phyloP scores from a whole-genome alignment of 345 rosid genomes.

The Rhodomyrtus tomentosa region DNA sequence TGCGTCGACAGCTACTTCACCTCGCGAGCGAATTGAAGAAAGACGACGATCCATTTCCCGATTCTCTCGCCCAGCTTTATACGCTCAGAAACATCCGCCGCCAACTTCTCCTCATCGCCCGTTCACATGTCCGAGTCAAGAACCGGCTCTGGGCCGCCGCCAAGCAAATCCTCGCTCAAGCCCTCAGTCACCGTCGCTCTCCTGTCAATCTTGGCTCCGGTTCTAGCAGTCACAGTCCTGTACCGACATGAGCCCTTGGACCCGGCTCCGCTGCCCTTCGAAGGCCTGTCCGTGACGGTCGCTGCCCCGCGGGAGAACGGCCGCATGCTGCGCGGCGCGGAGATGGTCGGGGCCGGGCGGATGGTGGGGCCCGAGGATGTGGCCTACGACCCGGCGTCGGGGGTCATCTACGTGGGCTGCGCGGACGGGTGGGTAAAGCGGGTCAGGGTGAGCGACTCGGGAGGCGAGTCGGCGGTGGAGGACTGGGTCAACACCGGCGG shows the following conservation, averaged over 20 bases:
- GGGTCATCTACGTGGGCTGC: conserved; percentile 42
- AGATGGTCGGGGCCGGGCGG: conserved; percentile 30
- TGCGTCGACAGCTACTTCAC: not conserved
- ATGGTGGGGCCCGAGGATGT: conserved; percentile 56
- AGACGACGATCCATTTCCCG: not conserved
- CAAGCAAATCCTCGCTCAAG: not conserved
- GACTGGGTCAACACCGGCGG: conserved; percentile 70
- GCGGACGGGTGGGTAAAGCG: conserved; percentile 83
- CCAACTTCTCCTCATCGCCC: not conserved
- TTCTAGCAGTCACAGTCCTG: not conserved
- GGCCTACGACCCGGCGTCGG: conserved; percentile 23
- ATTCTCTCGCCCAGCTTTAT: not conserved
- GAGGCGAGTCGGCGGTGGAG: conserved; percentile 26
- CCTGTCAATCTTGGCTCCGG: not conserved
- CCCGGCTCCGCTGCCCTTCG: conserved; percentile 35
- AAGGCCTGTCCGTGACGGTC: conserved; percentile 12
- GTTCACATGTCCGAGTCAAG: not conserved
- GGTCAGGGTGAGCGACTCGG: conserved; percentile 19
- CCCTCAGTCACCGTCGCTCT: not conserved
- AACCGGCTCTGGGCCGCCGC: not conserved
- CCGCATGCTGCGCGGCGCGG: conserved; percentile 28
- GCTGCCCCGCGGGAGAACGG: conserved; percentile 12
- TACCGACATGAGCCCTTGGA: conserved; percentile 42
- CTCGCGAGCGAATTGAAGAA: not conserved
- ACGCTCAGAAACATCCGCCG: not conserved